phyloP scores from a whole-genome alignment of 352 stramenopile species.

The Pythium brassicae region DNA sequence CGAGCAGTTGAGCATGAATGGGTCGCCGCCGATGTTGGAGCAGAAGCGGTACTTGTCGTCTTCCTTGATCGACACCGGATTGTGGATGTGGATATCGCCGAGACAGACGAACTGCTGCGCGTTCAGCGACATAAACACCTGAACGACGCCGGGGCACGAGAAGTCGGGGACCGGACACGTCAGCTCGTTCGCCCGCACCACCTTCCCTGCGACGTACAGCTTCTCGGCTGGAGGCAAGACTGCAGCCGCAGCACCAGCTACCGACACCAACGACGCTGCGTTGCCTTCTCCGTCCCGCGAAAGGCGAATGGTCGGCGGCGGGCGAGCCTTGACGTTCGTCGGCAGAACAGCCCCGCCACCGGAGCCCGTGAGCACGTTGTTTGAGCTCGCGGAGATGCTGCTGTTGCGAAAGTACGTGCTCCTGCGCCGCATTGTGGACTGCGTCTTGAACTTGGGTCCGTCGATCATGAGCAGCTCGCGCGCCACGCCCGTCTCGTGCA shows the following conservation, averaged over 20 bases:
- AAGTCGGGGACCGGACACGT: conserved; percentile 60
- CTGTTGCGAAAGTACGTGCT: conserved; percentile 60
- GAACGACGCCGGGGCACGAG: conserved; percentile 23
- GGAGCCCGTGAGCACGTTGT: conserved; percentile 23
- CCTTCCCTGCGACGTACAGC: conserved; percentile 46
- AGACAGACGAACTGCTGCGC: conserved; percentile 70
- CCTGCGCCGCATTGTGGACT: conserved; percentile 36
- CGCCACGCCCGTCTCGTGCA: conserved; percentile 41
- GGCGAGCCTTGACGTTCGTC: conserved; percentile 12
- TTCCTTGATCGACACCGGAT: conserved; percentile 42
- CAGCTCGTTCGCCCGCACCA: conserved; percentile 39
- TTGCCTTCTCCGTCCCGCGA: not conserved
- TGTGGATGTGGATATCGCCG: conserved; percentile 50
- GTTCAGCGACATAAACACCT: conserved; percentile 66
- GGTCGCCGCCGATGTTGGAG: conserved; percentile 54
- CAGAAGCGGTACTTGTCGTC: conserved; percentile 52
- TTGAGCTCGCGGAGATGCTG: conserved; percentile 34
- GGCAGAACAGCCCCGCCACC: conserved; percentile 8
- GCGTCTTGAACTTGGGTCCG: conserved; percentile 28
- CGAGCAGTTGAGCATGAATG: conserved; percentile 50
- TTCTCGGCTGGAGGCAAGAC: not conserved
- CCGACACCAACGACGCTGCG: not conserved
- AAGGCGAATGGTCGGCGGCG: conserved; percentile 3
- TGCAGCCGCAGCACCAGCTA: not conserved
- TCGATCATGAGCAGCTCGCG: conserved; percentile 41